Base-by-base conservation (phyloP, 176 grass and related monocot species). In the Lolium perenne region DNA sequence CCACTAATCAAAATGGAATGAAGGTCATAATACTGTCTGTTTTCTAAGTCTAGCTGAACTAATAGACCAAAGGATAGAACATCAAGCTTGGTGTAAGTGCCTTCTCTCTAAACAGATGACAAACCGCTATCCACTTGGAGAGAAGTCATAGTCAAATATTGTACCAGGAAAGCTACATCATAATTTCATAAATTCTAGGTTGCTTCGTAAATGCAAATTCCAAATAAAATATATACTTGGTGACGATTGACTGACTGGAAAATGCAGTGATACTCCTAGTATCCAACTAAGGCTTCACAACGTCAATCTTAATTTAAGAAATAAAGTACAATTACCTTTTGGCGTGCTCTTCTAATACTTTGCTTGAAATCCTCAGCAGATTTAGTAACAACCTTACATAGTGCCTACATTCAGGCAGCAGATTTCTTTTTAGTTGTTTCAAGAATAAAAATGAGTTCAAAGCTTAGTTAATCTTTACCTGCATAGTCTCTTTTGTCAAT, bases 311-410 rank as follows among this genome's bases (percentile, higher is more conserved):
- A 49, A 76, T 7, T 59, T 7, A 47, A 10, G 71, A 86, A 76
- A 68, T 6, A 4, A 50, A 45, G 25, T 7, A 10, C 4, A 6
- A 25, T 82, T 89, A 98, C 97, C 92, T 98, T 98, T 88, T 98
- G 94, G 23, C 97, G 94, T 50, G 97, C 97, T 90, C 94, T 94
- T 89, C 97, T 95, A 67, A 98, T 94, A 87, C 97, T 85, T 88
- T 95, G 97, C 85, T 98, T 98, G 47, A 92, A 91, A 89, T 94
- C 97, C 86, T 98, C 97, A 63, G 86, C 92, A 56, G 94, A 95
- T 95, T 96, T 95, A 80, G 97, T 62, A 86, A 98, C 92, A 38
- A 98, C 83, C 84, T 98, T 98, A 80, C 97, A 95, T 20, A 98
- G 66, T 67, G 90, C 94, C 97, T 98, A 83, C 65, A 70, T 48